These are phyloP conservation scores for Salvia rosmarinus DNA, from an alignment of 257 asterid genomes.

Conservation along the genomic window DNA sequence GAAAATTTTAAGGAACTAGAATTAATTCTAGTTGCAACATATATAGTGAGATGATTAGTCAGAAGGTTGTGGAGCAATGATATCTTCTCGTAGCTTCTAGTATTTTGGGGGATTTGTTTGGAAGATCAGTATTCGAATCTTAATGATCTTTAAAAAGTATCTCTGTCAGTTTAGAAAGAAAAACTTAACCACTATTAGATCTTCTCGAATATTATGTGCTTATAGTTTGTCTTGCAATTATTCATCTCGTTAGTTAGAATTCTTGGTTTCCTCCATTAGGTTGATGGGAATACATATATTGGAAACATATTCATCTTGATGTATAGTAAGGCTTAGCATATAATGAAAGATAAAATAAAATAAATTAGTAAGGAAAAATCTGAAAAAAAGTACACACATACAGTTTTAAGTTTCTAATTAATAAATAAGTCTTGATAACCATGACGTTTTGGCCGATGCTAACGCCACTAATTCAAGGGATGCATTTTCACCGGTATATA, in stretches of 20 bases:
- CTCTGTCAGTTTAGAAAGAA: slow-evolving; percentile 38
- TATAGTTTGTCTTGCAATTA: slow-evolving; percentile 18
- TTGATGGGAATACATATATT: not conserved
- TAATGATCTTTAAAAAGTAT: slow-evolving; percentile 41
- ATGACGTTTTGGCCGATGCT: not conserved
- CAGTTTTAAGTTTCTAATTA: too few relatives aligned
- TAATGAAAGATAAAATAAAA: not conserved
- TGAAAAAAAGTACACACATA: too few relatives aligned
- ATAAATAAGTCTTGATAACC: too few relatives aligned
- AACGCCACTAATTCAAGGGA: not conserved
- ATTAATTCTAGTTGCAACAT: slow-evolving; percentile 36
- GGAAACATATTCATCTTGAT: not conserved
- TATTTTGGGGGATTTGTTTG: slow-evolving; percentile 23
- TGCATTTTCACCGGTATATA: too few relatives aligned
- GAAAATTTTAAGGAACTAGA: slow-evolving; percentile 31
- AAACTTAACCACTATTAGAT: slow-evolving; percentile 48
- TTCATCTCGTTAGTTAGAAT: slow-evolving; percentile 1
- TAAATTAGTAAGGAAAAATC: not conserved
- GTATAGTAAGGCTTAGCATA: not conserved
- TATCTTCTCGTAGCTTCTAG: slow-evolving; percentile 48
- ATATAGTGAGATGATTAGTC: slow-evolving; percentile 5
- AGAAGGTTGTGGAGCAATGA: slow-evolving; percentile 34
- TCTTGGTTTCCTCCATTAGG: not conserved
- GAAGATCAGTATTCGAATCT: slow-evolving; percentile 62
- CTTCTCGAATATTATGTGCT: slow-evolving; percentile 33